phyloP scores from a whole-genome alignment of 78 protist species.

The Reticulomyxa filosa region DNA sequence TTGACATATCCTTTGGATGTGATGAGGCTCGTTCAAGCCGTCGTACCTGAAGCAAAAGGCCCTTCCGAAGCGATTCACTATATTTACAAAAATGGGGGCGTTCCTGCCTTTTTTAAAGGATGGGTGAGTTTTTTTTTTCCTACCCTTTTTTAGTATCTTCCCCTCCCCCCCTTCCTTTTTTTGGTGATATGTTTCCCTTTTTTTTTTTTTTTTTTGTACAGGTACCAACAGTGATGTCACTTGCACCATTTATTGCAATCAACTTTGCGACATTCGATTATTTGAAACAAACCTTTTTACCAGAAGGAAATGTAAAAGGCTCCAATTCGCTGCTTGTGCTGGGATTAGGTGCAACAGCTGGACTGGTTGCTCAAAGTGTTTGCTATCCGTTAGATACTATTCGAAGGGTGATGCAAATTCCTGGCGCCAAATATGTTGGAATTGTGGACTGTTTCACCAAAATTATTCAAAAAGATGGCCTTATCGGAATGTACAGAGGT shows the following conservation, averaged over 20 bases:
- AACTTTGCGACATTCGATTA: background rate
- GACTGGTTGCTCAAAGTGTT: background rate
- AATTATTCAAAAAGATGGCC: background rate
- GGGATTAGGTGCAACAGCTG: background rate
- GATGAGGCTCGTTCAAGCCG: background rate
- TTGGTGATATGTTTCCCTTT: too few relatives aligned
- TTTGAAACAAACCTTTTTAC: too few relatives aligned
- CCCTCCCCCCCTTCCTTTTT: too few relatives aligned
- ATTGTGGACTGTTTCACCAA: background rate
- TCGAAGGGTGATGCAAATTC: background rate
- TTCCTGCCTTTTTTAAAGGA: too few relatives aligned
- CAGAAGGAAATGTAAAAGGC: too few relatives aligned
- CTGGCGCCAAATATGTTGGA: background rate
- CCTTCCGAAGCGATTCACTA: too few relatives aligned
- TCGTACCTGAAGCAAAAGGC: background rate
- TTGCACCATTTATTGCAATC: background rate
- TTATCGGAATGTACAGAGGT: background rate
- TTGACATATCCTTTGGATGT: constrained; percentile 12
- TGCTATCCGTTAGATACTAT: constrained; percentile 7
- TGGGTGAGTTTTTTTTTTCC: too few relatives aligned
- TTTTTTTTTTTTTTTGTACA: too few relatives aligned
- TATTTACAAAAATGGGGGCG: too few relatives aligned
- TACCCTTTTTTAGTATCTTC: too few relatives aligned
- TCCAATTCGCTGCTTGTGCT: background rate
- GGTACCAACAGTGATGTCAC: background rate